Evolutionary conservation across 73 alveolate genomes (phyloP), one percentile per base, ranked within the genome.

Genomic region (Symbiodinium natans): DNA sequence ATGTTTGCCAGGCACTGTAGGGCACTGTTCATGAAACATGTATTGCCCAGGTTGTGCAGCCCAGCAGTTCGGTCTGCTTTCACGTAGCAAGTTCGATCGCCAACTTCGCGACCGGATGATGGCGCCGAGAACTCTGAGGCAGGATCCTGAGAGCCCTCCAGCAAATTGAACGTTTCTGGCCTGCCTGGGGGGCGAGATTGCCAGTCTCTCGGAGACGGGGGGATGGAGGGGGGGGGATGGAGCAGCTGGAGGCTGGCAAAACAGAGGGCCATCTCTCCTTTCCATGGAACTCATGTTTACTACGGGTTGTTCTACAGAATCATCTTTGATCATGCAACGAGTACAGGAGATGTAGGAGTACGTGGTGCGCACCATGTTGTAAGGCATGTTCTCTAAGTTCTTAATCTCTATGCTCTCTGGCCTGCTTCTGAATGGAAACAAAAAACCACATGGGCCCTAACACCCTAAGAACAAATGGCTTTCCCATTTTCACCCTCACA

Each of bases 21-120:
- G 56, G 83, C 93, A 36, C 83, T 86, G 82, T 86, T 86, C 93
- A 86, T 86, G 54, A 52, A 86, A 41, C 93, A 86, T 7, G 83
- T 86, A 83, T 86, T 86, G 48, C 93, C 93, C 93, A 85, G 59
- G 77, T 85, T 85, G 46, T 33, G 80, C 54, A 85, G 48, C 31
- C 93, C 93, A n/a, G 46, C 59, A 10, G 93, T 25, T 7, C 93
- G 41, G 13, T 29, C 71, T 29, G 27, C 92, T 23, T 27, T 31
- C 43, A 31, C 23, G n/a, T 71, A 33, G 36, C 39, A 33, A 3
- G 36, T 17, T 36, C 19, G 56, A 23, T 38, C 89, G 13, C 52
- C 54, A 38, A 15, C 17, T 27, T 56, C 89, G 17, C 68, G 19
- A 34, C 56, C 38, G 59, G 42, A 5, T n/a, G n/a, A n/a, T n/a